These are phyloP conservation scores for Anastatica hierochuntica DNA, from an alignment of 345 rosid genomes.

Conservation along the genomic window DNA sequence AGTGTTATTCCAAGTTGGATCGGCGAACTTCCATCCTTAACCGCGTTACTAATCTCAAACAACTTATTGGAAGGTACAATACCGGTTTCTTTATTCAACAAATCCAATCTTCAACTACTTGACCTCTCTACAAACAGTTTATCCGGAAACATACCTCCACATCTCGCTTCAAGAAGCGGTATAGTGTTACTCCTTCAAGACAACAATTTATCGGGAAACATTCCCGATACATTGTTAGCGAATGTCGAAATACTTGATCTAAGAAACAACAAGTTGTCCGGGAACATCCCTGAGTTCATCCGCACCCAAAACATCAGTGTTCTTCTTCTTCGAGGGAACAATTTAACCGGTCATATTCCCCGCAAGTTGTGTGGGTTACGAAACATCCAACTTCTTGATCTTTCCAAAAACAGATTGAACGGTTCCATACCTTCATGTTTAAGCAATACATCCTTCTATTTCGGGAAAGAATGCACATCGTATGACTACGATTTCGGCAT, in stretches of 20 bases:
- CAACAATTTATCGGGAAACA: not conserved
- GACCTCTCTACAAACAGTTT: slow-evolving; percentile 11
- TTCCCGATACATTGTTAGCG: not conserved
- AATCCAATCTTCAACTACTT: not conserved
- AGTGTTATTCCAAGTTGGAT: slow-evolving; percentile 13
- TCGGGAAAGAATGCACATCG: not conserved
- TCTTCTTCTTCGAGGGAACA: not conserved
- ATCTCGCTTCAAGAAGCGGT: not conserved
- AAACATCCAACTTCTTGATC: not conserved
- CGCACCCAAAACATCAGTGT: not conserved
- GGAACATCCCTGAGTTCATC: not conserved
- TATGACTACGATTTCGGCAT: not conserved
- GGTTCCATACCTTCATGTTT: slow-evolving; percentile 9
- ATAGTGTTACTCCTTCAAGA: not conserved
- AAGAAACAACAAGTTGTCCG: not conserved
- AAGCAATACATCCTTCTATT: not conserved
- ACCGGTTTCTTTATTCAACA: not conserved
- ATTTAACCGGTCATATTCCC: not conserved
- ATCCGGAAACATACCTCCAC: slow-evolving; percentile 2
- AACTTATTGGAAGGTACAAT: slow-evolving; percentile 7
- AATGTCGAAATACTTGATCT: not conserved
- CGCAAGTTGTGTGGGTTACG: not conserved
- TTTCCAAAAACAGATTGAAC: not conserved
- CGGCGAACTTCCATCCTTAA: not conserved
- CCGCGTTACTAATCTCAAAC: not conserved